Evolutionary conservation across 768 basidiomycete genomes (phyloP), one percentile per base, ranked within the genome.

Genomic region (Kwoniella shandongensis): DNA sequence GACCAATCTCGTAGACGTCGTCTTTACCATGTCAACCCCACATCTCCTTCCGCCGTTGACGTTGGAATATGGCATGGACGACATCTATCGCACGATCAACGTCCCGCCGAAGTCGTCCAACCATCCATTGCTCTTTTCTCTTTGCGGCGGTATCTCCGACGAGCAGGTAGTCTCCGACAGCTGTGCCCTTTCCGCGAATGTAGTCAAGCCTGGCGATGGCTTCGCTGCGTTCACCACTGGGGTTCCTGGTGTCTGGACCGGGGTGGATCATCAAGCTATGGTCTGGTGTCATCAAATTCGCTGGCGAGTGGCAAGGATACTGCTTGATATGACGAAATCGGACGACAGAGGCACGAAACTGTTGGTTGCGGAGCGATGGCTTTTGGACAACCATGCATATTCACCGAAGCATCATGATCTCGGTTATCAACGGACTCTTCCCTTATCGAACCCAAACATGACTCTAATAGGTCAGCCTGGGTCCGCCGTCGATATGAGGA

Each of bases 201-300:
- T 69, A 13, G 86, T 82, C 57, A 76, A 85, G 39, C 80, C 81
- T 36, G 86, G 86, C 3, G 61, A 67, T 25, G 73, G 72, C 3
- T 71, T 79, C 44, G 57, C 75, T 0, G 80, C 93, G 4, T 94
- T 96, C 70, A 88, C 91, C 0, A 88, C 88, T 29, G 87, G 86
- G 0, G 79, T 98, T 23, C 88, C 93, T 45, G 89, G 90, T n/a
- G 83, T 86, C 2, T 94, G 92, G 89, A 90, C 93, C 1, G 90
- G 91, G 1, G 89, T 97, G 4, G 94, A 93, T 23, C 96, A 99
- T 74, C 85, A 85, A 39, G 93, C 89, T 58, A 93, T 97, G 84
- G 91, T 98, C 3, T 99, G 96, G 96, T 98, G 96, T 72, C 90
- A 97, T 76, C 96, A 99, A 77, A 86, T 97, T 10, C 86, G 96